Evolutionary conservation across 345 rosid species (phyloP), one percentile per base, ranked within the genome.

Genomic region (Hibiscus trionum): DNA sequence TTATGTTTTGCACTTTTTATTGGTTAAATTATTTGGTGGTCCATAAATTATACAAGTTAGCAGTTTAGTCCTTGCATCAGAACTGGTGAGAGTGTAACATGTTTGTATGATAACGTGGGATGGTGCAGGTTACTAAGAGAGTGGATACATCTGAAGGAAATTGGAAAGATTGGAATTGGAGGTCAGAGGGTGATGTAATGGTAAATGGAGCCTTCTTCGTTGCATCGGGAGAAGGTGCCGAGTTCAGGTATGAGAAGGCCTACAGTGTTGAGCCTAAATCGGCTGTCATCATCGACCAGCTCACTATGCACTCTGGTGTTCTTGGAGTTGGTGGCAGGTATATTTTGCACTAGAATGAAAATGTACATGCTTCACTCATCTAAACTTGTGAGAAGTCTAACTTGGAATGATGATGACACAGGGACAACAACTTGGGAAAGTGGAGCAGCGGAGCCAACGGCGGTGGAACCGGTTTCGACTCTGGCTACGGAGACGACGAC

Each of bases 81-180:
- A 44, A 44, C 14, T n/a, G 3, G 3, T 39, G 8, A 37, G 44
- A 39, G 10, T 39, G 44, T 39, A 39, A 39, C 44, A 39, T 35
- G 37, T 35, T 35, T 35, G 37, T 35, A 35, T 35, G 37, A 35
- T 39, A 39, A 39, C 44, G 10, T 39, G 44, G 44, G 44, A 7
- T 6, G 72, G 58, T 24, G 80, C 82, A 93, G 97, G 98, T 94
- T 16, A 94, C 99, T 0, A 95, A 95, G 78, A 76, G 99, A 74
- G 90, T 95, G 67, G 96, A 95, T 21, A 89, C 99, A 7, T 82
- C 61, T 1, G 91, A 87, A 2, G 90, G 82, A 0, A 77, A 88
- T 0, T 95, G 99, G 99, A 90, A 61, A 56, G 89, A 72, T 5
- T 95, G 99, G 99, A 90, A 91, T 39, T 94, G 98, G 98, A 84